phyloP scores from a whole-genome alignment of 2,329 filamentous ascomycete species.

The Elsinoe ampelina region DNA sequence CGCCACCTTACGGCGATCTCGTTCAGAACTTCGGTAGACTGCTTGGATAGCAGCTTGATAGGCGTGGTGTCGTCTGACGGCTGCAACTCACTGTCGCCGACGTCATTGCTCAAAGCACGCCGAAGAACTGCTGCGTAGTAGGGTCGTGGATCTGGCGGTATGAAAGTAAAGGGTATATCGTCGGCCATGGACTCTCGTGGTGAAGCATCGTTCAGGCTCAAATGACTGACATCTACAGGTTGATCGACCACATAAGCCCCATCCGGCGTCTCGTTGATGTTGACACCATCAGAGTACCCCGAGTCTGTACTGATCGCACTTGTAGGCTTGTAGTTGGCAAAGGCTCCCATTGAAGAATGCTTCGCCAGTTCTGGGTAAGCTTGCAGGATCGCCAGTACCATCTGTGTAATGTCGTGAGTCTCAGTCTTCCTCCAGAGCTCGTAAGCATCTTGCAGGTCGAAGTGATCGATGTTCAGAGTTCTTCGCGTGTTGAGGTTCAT shows the following conservation, averaged over 20 bases:
- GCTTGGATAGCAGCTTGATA: conserved; percentile 56
- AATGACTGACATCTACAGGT: conserved; percentile 55
- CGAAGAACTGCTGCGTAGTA: conserved; percentile 77
- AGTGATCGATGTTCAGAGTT: conserved; percentile 74
- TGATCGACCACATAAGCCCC: conserved; percentile 55
- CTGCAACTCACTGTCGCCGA: conserved; percentile 46
- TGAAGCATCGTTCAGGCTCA: conserved; percentile 49
- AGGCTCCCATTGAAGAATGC: conserved; percentile 51
- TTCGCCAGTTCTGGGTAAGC: conserved; percentile 79
- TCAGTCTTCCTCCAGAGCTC: conserved; percentile 89
- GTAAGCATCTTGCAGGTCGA: conserved; percentile 81
- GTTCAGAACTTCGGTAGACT: conserved; percentile 71
- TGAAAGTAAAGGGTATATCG: conserved; percentile 67
- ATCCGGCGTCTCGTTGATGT: conserved; percentile 26
- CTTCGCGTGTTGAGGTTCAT: conserved; percentile 69
- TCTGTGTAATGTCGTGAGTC: conserved; percentile 73
- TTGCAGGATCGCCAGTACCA: conserved; percentile 85
- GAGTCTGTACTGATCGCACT: conserved; percentile 25
- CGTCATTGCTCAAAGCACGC: conserved; percentile 58
- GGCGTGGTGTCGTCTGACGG: conserved; percentile 40
- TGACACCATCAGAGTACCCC: conserved; percentile 31
- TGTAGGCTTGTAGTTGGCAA: conserved; percentile 33
- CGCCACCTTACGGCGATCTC: conserved; percentile 86
- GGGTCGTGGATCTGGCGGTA: conserved; percentile 70
- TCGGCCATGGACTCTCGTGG: conserved; percentile 37